A percentile compares a stretch with the other conserved stretches of the same genome.
phyloP scores from a whole-genome alignment of 352 stramenopile species.

The Aphanomyces cochlioides region DNA sequence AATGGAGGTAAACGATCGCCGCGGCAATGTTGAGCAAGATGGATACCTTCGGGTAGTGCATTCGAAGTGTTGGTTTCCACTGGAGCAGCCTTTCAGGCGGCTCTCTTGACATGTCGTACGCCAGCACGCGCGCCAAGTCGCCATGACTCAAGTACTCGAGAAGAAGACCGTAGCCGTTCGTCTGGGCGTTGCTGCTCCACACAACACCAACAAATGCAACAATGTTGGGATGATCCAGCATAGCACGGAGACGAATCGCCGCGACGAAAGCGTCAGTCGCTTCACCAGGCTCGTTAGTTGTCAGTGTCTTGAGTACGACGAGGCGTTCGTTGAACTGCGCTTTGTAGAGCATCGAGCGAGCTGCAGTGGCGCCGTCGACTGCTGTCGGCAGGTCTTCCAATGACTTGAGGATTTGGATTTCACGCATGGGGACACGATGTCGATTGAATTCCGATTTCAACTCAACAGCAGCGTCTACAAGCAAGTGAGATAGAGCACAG shows the following conservation, averaged over 20 bases:
- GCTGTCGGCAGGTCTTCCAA: background rate
- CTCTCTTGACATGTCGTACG: conserved; percentile 7
- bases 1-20: conserved; percentile 28
- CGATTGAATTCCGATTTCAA: conserved; percentile 12
- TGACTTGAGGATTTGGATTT: conserved; percentile 21
- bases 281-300: conserved; percentile 1
- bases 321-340: conserved; percentile 25
- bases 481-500: background rate
- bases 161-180: conserved; percentile 14
- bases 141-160: conserved; percentile 20
- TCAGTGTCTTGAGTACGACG: conserved; percentile 29
- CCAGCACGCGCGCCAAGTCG: conserved; percentile 17
- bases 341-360: conserved; percentile 26
- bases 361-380: background rate
- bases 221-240: conserved; percentile 27
- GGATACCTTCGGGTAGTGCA: conserved; percentile 3
- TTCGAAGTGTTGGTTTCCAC: conserved; percentile 5
- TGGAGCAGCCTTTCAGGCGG: conserved; percentile 6
- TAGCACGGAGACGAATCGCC: conserved; percentile 17
- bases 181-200: conserved; percentile 22
- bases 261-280: conserved; percentile 14
- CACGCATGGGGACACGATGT: conserved; percentile 17
- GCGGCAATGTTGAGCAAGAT: conserved; percentile 14
- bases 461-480: background rate
- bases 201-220: conserved; percentile 22